phyloP scores from a whole-genome alignment of 306 rosid genomes.

The Vachellia collinsii region DNA sequence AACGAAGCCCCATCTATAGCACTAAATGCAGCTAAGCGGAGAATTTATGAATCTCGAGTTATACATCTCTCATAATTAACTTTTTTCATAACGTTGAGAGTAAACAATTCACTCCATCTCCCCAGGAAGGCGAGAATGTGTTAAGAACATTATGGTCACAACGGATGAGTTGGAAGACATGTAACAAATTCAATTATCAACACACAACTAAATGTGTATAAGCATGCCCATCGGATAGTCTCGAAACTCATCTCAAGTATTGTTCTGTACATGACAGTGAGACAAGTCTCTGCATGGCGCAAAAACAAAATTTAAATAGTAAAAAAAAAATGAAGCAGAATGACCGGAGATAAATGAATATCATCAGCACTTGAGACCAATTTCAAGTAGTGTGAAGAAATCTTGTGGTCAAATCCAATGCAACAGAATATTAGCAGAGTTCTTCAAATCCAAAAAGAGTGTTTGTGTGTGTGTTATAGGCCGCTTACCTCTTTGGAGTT shows the following conservation, averaged over 20 bases:
- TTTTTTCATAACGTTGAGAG: neutral
- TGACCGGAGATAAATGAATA: too few species aligned
- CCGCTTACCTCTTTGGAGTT: constrained; percentile 51
- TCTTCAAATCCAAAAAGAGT: neutral
- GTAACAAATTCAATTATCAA: neutral
- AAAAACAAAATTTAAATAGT: constrained; percentile 12
- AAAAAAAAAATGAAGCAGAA: constrained; percentile 11
- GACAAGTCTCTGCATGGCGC: neutral
- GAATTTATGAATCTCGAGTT: neutral
- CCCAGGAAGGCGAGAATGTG: neutral
- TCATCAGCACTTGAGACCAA: too few species aligned
- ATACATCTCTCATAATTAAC: neutral
- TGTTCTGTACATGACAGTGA: neutral
- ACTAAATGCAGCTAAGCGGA: constrained; percentile 23
- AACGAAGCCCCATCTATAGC: neutral
- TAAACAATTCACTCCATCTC: neutral
- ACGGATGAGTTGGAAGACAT: neutral
- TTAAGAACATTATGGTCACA: neutral
- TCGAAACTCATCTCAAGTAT: constrained; percentile 6
- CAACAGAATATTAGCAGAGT: too few species aligned
- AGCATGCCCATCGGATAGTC: neutral
- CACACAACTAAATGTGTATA: neutral
- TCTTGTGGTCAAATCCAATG: too few species aligned
- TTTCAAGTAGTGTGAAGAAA: too few species aligned
- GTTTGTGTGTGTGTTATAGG: neutral